These are phyloP conservation scores for Leonotis leonurus DNA, from an alignment of 257 asterid genomes.

Conservation along the genomic window DNA sequence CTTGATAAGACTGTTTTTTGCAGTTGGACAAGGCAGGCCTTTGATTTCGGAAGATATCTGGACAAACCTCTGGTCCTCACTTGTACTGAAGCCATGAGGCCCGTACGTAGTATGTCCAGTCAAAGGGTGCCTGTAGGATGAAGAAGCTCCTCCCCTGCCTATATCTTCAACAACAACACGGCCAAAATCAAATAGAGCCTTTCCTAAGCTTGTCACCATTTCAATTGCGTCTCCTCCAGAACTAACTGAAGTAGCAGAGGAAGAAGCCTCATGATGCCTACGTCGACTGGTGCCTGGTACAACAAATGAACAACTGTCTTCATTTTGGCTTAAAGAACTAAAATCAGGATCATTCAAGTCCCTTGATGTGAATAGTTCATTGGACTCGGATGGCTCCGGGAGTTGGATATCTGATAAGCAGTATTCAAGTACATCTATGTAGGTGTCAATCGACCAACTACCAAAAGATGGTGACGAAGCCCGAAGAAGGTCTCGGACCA, in stretches of 20 bases:
- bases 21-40: constrained; percentile 90
- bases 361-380: constrained; percentile 22
- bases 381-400: constrained; percentile 36
- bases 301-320: constrained; percentile 28
- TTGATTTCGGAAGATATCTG: constrained; percentile 56
- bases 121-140: constrained; percentile 40
- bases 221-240: constrained; percentile 95
- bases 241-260: constrained; percentile 39
- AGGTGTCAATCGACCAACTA: constrained; percentile 66
- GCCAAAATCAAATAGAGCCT: constrained; percentile 86
- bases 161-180: constrained; percentile 95
- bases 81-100: constrained; percentile 32
- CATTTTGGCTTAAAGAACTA: constrained; percentile 27
- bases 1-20: constrained; percentile 51
- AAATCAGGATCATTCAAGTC: constrained; percentile 33
- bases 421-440: constrained; percentile 85
- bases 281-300: constrained; percentile 33
- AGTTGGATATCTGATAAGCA: constrained; percentile 81
- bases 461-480: constrained; percentile 54
- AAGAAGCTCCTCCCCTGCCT: constrained; percentile 65
- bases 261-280: constrained; percentile 34
- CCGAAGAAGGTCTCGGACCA: constrained; percentile 90
- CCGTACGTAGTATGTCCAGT: constrained; percentile 35
- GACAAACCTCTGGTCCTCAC: constrained; percentile 44
- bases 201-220: constrained; percentile 83